Percentiles rank a stretch among this genome's conserved stretches.
Conservation (phyloP, 352 stramenopile genomes). For the Globisporangium viniferum region DNA sequence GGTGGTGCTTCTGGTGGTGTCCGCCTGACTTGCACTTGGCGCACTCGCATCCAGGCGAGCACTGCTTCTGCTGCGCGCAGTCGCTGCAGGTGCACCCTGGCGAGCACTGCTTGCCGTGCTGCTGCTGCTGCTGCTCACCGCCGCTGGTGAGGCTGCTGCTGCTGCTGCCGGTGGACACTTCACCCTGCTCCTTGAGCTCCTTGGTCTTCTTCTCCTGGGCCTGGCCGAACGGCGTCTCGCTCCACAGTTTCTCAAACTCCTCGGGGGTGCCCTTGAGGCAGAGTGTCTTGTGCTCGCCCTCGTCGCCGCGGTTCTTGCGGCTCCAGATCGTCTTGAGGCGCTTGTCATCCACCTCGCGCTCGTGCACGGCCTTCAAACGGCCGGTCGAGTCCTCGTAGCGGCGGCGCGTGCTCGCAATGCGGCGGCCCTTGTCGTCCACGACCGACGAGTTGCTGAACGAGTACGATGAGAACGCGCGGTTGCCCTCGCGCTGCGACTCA, state of each 20-base stretch:
- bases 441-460: constrained; percentile 75
- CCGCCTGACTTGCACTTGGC: neutral
- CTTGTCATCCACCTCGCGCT: constrained; percentile 63
- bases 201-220: constrained; percentile 59
- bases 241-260: constrained; percentile 78
- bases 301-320: constrained; percentile 48
- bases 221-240: constrained; percentile 64
- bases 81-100: neutral
- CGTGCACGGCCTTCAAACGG: constrained; percentile 78
- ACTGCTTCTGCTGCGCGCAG: constrained; percentile 1
- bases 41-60: neutral
- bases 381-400: constrained; percentile 83
- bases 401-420: constrained; percentile 64
- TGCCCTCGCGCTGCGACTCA: constrained; percentile 25
- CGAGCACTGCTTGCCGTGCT: neutral
- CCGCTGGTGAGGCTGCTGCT: neutral
- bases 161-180: constrained; percentile 4
- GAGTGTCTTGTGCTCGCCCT: constrained; percentile 62
- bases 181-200: constrained; percentile 43
- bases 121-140: neutral
- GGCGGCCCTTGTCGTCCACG: constrained; percentile 60
- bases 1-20: neutral
- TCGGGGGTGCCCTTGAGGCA: constrained; percentile 51
- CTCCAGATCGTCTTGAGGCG: constrained; percentile 78
- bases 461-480: constrained; percentile 65